Conservation (phyloP, 306 rosid genomes). For the Pterocarpus macrocarpus region DNA sequence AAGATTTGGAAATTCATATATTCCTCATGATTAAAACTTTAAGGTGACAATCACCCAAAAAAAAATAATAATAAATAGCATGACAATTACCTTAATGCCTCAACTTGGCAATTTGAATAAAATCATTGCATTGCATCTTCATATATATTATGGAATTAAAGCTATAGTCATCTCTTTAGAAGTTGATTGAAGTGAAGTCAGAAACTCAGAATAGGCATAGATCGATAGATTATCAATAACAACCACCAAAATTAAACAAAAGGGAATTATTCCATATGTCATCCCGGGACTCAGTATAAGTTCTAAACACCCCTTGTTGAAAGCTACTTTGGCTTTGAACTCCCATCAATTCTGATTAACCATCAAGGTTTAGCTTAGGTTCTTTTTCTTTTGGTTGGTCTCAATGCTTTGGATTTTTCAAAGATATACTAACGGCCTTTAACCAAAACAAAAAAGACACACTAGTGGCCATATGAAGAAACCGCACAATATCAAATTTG, state of each 20-base stretch:
- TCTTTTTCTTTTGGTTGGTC: background rate
- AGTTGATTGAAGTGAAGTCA: background rate
- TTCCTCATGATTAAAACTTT: conserved; percentile 8
- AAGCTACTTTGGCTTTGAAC: conserved; percentile 31
- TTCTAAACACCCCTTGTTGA: background rate
- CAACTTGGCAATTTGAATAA: background rate
- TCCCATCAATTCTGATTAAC: background rate
- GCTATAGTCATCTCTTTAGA: background rate
- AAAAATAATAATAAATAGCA: too few species aligned
- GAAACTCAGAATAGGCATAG: background rate
- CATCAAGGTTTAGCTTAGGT: background rate
- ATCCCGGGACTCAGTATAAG: background rate
- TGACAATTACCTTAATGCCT: background rate
- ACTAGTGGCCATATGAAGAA: conserved; percentile 5
- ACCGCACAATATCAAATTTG: background rate
- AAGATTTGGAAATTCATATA: background rate
- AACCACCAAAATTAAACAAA: conserved; percentile 6
- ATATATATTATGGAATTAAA: background rate
- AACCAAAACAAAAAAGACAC: background rate
- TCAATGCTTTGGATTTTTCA: background rate
- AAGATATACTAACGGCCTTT: background rate
- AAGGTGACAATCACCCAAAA: background rate
- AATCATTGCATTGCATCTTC: background rate
- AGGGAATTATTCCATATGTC: background rate
- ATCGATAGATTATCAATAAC: background rate